A percentile compares a stretch with the other conserved stretches of the same genome.
Evolutionary conservation across 192 early-diverging fungal species (phyloP).

Genomic region (Backusella westeae): DNA sequence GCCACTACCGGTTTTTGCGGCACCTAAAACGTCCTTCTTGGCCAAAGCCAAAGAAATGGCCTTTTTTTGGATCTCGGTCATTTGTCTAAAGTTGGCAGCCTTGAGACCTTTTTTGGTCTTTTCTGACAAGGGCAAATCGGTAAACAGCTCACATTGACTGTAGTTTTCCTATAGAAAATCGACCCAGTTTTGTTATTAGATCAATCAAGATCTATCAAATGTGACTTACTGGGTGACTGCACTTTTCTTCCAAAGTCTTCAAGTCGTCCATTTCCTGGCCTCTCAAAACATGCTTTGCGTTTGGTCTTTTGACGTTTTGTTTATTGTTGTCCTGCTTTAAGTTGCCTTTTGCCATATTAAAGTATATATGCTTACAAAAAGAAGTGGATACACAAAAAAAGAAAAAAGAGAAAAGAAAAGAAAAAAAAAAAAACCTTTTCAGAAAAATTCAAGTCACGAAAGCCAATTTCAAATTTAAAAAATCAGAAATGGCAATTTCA

Average conservation of each 20-base stretch:
- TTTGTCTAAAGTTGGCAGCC: slow-evolving; percentile 82
- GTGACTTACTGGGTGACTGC: slow-evolving; percentile 13
- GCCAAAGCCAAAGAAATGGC: slow-evolving; percentile 68
- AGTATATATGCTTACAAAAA: background rate
- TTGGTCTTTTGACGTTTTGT: background rate
- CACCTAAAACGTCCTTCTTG: slow-evolving; percentile 75
- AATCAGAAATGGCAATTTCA: background rate
- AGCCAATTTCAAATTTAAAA: background rate
- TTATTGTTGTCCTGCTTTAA: background rate
- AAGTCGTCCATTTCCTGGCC: background rate
- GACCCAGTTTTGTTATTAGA: background rate
- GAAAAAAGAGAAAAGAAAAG: background rate
- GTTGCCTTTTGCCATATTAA: background rate
- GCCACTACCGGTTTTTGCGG: slow-evolving; percentile 85
- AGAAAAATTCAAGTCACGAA: slow-evolving; percentile 5
- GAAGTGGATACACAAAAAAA: background rate
- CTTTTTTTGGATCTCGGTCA: slow-evolving; percentile 93
- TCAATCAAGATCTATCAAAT: background rate
- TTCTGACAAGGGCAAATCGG: slow-evolving; percentile 47
- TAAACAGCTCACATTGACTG: slow-evolving; percentile 29
- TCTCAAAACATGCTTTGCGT: background rate
- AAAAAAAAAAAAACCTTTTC: background rate
- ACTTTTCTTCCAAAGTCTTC: slow-evolving; percentile 12
- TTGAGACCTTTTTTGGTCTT: slow-evolving; percentile 71
- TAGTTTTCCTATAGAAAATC: slow-evolving; percentile 25